Evolutionary conservation across 768 basidiomycete species (phyloP).

Genomic region (Porpolomopsis calyptriformis): DNA sequence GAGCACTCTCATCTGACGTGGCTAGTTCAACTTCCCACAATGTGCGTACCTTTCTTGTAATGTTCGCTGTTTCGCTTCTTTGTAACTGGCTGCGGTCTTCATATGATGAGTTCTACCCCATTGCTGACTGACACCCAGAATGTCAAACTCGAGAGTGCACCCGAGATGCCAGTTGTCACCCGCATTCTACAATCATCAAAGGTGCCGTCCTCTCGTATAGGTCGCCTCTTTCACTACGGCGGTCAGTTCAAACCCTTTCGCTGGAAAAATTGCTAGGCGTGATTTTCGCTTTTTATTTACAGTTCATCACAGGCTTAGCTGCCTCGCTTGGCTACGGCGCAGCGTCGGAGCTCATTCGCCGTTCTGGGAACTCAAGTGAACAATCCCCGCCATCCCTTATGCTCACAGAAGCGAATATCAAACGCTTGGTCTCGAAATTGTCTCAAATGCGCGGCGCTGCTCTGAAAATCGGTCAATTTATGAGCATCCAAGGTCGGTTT

Average conservation of each 20-base stretch:
- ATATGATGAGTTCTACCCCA: too few relatives aligned
- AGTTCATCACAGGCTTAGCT: constrained; percentile 56
- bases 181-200: constrained; percentile 67
- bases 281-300: background rate
- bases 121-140: too few relatives aligned
- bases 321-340: constrained; percentile 85
- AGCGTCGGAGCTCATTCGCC: constrained; percentile 73
- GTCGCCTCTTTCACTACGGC: constrained; percentile 89
- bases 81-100: too few relatives aligned
- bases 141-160: too few relatives aligned
- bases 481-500: constrained; percentile 79
- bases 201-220: constrained; percentile 84
- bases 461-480: constrained; percentile 91
- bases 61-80: too few relatives aligned
- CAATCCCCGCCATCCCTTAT: constrained; percentile 44
- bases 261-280: background rate
- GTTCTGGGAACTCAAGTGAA: constrained; percentile 22
- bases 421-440: constrained; percentile 83
- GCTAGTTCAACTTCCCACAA: too few relatives aligned
- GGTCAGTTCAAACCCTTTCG: constrained; percentile 32
- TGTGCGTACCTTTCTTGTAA: too few relatives aligned
- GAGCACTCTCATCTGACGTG: too few relatives aligned
- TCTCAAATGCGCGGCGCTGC: constrained; percentile 95
- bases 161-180: constrained; percentile 10
- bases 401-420: constrained; percentile 86